Evolutionary conservation across 2,329 filamentous ascomycete species (phyloP).

Genomic region (Elsinoe necatrix): DNA sequence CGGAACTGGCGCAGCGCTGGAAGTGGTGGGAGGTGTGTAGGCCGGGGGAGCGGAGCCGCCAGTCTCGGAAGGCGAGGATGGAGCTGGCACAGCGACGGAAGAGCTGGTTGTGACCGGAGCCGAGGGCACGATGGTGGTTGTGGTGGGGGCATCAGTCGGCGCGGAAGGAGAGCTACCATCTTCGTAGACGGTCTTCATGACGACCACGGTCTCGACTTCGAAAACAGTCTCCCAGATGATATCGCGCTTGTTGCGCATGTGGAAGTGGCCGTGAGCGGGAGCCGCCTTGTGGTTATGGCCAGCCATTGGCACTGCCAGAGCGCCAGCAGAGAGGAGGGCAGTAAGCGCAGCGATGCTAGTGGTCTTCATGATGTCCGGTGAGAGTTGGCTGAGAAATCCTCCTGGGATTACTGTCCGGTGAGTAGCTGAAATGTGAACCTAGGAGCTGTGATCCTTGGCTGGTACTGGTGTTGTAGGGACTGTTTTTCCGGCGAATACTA

Average conservation of each 20-base stretch:
- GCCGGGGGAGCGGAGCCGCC: conserved; percentile 16
- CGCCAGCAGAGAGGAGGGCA: conserved; percentile 13
- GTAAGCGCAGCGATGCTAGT: conserved; percentile 13
- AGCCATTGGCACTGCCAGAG: conserved; percentile 16
- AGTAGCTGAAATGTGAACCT: background rate
- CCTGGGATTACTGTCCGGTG: conserved; percentile 1
- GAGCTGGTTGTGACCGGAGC: background rate
- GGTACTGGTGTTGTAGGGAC: background rate
- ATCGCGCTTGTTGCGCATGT: conserved; percentile 31
- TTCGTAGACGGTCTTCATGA: conserved; percentile 44
- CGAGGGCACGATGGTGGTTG: conserved; percentile 21
- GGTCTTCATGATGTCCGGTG: conserved; percentile 10
- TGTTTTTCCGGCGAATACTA: background rate
- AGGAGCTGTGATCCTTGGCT: background rate
- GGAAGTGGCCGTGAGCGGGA: conserved; percentile 1
- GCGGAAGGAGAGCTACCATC: conserved; percentile 25
- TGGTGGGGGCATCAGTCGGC: conserved; percentile 16
- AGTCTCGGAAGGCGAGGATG: conserved; percentile 15
- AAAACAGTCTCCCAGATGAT: conserved; percentile 44
- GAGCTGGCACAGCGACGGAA: conserved; percentile 15
- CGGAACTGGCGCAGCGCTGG: conserved; percentile 23
- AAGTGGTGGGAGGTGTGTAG: conserved; percentile 21
- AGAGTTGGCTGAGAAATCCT: background rate
- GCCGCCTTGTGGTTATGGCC: conserved; percentile 7
- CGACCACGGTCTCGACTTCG: conserved; percentile 40